phyloP scores from a whole-genome alignment of 163 green algal species.

The Volvox carteri region DNA sequence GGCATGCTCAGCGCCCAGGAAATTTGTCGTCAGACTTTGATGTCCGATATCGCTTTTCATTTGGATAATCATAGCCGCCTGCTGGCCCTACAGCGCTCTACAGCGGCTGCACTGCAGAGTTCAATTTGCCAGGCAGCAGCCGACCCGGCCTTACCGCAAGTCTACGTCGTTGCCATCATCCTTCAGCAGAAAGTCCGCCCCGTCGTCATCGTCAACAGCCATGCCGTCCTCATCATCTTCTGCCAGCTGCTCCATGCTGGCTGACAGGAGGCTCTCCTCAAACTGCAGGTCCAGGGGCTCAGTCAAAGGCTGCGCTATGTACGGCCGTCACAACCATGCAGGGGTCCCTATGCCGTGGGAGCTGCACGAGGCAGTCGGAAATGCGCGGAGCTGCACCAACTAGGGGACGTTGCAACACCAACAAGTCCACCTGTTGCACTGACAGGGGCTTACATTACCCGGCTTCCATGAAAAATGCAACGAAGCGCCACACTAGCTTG shows the following conservation, averaged over 20 bases:
- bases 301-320: too few species aligned
- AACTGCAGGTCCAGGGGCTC: constrained; percentile 78
- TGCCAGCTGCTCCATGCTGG: constrained; percentile 87
- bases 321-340: too few species aligned
- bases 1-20: not conserved
- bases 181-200: constrained; percentile 86
- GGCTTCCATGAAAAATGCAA: too few species aligned
- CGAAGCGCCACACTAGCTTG: too few species aligned
- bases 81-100: not conserved
- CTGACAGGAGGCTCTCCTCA: constrained; percentile 95
- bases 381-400: too few species aligned
- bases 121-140: not conserved
- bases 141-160: constrained; percentile 73
- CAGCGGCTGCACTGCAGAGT: not conserved
- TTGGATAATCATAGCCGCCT: not conserved
- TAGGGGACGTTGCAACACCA: too few species aligned
- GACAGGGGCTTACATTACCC: too few species aligned
- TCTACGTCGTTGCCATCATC: constrained; percentile 92
- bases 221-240: constrained; percentile 70
- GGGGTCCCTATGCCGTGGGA: too few species aligned
- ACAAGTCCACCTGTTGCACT: too few species aligned
- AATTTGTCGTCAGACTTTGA: not conserved
- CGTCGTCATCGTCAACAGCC: constrained; percentile 70
- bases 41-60: constrained; percentile 43
- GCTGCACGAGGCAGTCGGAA: too few species aligned